Evolutionary conservation across 768 basidiomycete species (phyloP), one percentile per base, ranked within the genome.

Genomic region (Coprinellus aureogranulatus): DNA sequence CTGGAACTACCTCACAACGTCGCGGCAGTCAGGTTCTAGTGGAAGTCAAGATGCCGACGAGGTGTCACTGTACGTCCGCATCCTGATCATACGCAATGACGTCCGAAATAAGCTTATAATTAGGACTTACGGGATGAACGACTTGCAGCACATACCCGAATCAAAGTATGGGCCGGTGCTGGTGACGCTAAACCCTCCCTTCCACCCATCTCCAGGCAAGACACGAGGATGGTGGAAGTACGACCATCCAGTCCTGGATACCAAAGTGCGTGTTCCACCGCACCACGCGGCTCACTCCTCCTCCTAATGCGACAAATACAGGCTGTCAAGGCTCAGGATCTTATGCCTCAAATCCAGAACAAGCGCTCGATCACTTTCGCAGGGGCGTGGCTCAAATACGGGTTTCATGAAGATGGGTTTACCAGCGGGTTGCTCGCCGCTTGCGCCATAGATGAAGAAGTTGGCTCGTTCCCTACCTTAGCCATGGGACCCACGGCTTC

Each of bases 401-500:
- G 89, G 18, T 90, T 92, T 76, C 89, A 92, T 71, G 89, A 91
- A 70, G 90, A 90, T 64, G 88, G 86, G 2, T 90, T 90, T 62
- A 77, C 78, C 0, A 77, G 77, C 1, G 79, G 79, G 2, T 64
- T 80, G 2, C 67, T 70, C 5, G 78, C 76, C 10, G 74, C 76
- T 0, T 72, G 71, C 46, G 67, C 69, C 0, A 49, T 68, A 10
- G 69, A 69, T 46, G 65, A 63, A 42, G 61, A 64, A 14, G 59
- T 61, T 37, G 58, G 61, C 9, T 46, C 50, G 4, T 54, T 67
- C 26, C 64, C 62, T 9, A 47, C 54, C 2, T 51, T 62, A 16
- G 54, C 48, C 23, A 10, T 54, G 22, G 58, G 60, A 16, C 53
- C 54, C 26, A n/a, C n/a, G n/a, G n/a, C n/a, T n/a, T n/a, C n/a